Evolutionary conservation across 768 basidiomycete species (phyloP).

Genomic region (Hericium alpestre): DNA sequence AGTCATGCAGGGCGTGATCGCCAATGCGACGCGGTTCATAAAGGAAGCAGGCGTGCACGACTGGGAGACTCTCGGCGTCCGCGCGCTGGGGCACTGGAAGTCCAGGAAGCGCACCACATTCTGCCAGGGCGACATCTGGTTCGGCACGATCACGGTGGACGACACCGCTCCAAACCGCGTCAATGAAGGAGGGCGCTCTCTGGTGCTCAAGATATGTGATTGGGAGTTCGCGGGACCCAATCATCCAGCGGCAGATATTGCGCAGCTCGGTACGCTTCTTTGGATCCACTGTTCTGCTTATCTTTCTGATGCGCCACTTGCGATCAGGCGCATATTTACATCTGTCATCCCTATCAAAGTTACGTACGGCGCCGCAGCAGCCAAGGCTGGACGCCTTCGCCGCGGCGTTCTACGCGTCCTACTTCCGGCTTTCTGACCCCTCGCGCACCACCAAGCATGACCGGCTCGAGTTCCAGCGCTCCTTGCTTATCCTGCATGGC

Average conservation of each 20-base stretch:
- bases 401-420: neutral
- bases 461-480: neutral
- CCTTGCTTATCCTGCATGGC: neutral
- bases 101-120: slow-evolving; percentile 8
- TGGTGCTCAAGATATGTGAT: neutral
- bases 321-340: slow-evolving; percentile 1
- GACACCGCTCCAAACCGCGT: neutral
- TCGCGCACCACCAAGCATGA: neutral
- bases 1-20: slow-evolving; percentile 1
- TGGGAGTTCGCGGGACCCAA: slow-evolving; percentile 10
- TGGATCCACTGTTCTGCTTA: neutral
- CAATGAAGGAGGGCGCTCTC: neutral
- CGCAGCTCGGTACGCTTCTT: slow-evolving; percentile 8
- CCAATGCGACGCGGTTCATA: neutral
- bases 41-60: slow-evolving; percentile 9
- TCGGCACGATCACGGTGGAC: slow-evolving; percentile 4
- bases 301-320: too few species aligned
- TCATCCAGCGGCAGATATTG: slow-evolving; percentile 2
- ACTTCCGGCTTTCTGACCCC: neutral
- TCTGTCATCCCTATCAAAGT: neutral
- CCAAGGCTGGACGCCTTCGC: neutral
- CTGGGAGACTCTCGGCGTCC: slow-evolving; percentile 5
- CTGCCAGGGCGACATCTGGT: slow-evolving; percentile 13
- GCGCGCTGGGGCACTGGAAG: slow-evolving; percentile 10
- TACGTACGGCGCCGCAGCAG: neutral